Conservation (phyloP, 2,329 filamentous ascomycete species). For the Cytospora leucostoma region DNA sequence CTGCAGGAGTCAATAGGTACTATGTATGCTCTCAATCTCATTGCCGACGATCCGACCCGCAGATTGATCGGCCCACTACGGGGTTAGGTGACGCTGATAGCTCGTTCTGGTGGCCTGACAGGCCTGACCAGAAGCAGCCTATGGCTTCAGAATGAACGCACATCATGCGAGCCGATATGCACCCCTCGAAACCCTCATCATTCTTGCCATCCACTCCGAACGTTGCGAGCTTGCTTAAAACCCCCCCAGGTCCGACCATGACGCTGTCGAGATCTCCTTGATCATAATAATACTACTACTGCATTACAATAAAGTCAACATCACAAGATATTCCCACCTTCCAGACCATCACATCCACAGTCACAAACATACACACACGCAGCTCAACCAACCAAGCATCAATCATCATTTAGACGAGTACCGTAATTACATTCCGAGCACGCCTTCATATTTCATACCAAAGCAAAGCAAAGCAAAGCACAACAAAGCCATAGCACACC, state of each 20-base stretch:
- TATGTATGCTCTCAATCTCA: too few relatives aligned
- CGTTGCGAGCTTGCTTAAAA: background rate
- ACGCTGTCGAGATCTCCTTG: background rate
- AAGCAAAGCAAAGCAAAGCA: too few relatives aligned
- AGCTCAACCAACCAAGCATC: too few relatives aligned
- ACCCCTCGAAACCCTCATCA: background rate
- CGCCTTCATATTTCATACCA: too few relatives aligned
- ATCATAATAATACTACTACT: background rate
- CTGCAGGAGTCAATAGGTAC: too few relatives aligned
- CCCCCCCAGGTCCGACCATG: background rate
- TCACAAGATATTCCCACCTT: too few relatives aligned
- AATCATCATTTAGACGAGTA: too few relatives aligned
- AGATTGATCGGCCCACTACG: conserved; percentile 24
- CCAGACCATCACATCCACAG: too few relatives aligned
- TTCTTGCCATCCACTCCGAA: background rate
- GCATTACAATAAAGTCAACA: background rate
- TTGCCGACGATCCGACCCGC: conserved; percentile 14
- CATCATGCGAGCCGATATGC: conserved; percentile 20
- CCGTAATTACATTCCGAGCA: too few relatives aligned
- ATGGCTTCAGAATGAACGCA: conserved; percentile 21
- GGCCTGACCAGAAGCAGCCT: conserved; percentile 15
- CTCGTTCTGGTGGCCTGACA: conserved; percentile 21
- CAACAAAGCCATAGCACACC: background rate
- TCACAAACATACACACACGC: too few relatives aligned
- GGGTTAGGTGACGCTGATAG: conserved; percentile 18